These are phyloP conservation scores for Paramecium octaurelia DNA, from an alignment of 73 alveolate genomes.

Conservation along the genomic window DNA sequence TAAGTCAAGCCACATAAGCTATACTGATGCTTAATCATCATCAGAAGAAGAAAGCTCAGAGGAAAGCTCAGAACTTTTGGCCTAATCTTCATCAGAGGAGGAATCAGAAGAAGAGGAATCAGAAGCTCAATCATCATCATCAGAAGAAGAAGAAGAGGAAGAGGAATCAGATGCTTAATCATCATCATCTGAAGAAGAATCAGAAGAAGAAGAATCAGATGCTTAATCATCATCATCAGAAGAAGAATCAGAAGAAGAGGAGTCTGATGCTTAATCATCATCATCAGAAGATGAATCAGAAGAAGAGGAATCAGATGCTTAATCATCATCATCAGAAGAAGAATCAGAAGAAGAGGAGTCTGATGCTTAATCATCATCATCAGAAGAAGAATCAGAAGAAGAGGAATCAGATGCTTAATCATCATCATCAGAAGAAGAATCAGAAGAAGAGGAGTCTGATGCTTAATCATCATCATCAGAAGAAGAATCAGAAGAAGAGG, in stretches of 20 bases:
- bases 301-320: not conserved
- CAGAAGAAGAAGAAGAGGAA: not conserved
- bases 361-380: not conserved
- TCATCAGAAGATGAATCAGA: not conserved
- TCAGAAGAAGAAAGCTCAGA: not conserved
- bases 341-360: not conserved
- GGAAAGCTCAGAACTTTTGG: not conserved
- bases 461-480: not conserved
- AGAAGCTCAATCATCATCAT: not conserved
- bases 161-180: not conserved
- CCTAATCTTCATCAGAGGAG: not conserved
- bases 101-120: not conserved
- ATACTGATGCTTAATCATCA: not conserved
- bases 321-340: not conserved
- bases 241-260: not conserved
- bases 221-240: not conserved
- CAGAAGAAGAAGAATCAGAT: not conserved
- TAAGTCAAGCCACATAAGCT: no score
- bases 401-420: slow-evolving; percentile 14
- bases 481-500: not conserved
- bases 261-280: not conserved
- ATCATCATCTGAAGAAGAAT: not conserved
- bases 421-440: not conserved
- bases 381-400: not conserved
- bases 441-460: not conserved